Evolutionary conservation across 441 rosid species (phyloP), one percentile per base, ranked within the genome.

Genomic region (Erodium moschatum): DNA sequence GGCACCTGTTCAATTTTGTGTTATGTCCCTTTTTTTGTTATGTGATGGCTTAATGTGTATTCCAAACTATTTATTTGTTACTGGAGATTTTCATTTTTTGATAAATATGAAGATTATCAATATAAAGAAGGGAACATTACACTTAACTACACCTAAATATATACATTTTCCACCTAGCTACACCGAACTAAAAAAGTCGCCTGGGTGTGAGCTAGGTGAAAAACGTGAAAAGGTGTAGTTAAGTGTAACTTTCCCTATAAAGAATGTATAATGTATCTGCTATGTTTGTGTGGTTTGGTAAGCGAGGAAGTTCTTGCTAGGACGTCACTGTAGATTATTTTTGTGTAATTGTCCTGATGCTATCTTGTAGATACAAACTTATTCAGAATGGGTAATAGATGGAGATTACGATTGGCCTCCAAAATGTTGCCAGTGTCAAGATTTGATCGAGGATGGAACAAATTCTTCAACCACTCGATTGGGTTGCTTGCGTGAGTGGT

Each of bases 361-460:
- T 50, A 29, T 68, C 72, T 61, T 78, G 64, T 79, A 94, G 99
- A 80, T 94, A 42, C 91, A 86, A 19, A 87, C 99, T 16, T 94
- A 94, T 85, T 94, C 99, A 18, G 99, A 94, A 69, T 94, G 99
- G 97, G 97, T 94, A 68, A 94, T 90, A 80, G 99, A 94, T 72
- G 99, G 91, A 73, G 99, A 88, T 72, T 91, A 94, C 79, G 97
- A 94, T 67, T 91, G 94, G 91, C 97, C 97, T 72, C 83, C 87
- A 15, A 91, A 84, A 77, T 94, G 99, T 80, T 89, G 97, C 78
- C 82, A 82, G 6, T 94, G 99, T 80, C 92, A 84, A 79, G 79
- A 75, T 67, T 76, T 78, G 12, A 85, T 94, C 69, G 90, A 85
- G 54, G 97, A 90, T 78, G 92, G 84, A 71, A 70, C 70, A 60